These are phyloP conservation scores for Solanum virginianum DNA, from an alignment of 257 asterid genomes.

Conservation along the genomic window DNA sequence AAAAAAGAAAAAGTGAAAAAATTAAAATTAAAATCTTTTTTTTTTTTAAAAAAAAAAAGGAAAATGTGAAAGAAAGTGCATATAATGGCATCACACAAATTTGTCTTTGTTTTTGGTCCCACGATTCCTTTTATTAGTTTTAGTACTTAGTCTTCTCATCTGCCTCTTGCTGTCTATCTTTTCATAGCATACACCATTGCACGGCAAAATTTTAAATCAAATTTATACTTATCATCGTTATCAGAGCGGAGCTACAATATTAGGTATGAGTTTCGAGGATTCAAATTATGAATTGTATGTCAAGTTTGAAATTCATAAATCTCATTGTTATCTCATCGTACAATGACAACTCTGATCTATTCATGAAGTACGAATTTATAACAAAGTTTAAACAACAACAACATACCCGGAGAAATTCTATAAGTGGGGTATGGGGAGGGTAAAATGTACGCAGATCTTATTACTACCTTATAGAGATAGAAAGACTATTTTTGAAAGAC, in stretches of 20 bases:
- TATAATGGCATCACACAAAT: conserved; percentile 18
- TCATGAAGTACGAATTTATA: too few relatives aligned
- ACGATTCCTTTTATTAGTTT: conserved; percentile 5
- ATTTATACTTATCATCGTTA: background rate
- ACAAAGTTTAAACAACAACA: too few relatives aligned
- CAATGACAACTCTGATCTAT: too few relatives aligned
- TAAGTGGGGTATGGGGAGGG: too few relatives aligned
- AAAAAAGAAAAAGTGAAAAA: background rate
- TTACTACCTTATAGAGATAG: too few relatives aligned
- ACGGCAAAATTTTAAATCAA: background rate
- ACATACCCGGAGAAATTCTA: too few relatives aligned
- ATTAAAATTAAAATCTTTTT: too few relatives aligned
- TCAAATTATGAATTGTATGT: too few relatives aligned
- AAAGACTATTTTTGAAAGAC: too few relatives aligned
- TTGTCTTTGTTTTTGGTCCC: conserved; percentile 19
- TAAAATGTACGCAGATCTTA: too few relatives aligned
- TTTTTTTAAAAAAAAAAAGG: background rate
- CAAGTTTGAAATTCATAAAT: too few relatives aligned
- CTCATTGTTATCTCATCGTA: too few relatives aligned
- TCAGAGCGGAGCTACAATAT: background rate
- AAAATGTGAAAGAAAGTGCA: conserved; percentile 17
- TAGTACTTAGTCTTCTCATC: background rate
- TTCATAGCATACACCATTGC: background rate
- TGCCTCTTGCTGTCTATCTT: background rate
- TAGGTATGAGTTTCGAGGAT: background rate